A percentile compares a stretch with the other conserved stretches of the same genome.
Evolutionary conservation across 2,329 filamentous ascomycete species (phyloP).

Genomic region (Microcyclosporella mali): DNA sequence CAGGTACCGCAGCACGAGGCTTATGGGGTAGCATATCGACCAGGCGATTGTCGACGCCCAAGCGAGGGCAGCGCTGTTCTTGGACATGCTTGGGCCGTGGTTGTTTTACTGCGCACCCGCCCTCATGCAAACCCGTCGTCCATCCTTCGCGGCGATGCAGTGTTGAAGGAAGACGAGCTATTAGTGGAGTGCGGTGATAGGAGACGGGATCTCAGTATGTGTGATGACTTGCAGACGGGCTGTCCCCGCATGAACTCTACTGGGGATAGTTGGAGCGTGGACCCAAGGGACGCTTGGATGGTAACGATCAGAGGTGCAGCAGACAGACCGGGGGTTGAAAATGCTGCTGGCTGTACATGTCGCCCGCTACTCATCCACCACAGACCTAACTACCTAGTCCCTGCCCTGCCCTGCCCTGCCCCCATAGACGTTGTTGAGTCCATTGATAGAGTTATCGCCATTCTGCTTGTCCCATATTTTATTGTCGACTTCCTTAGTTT

Average conservation of each 20-base stretch:
- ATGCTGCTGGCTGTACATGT: too few species aligned
- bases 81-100: slow-evolving; percentile 1
- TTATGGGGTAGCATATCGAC: slow-evolving; percentile 36
- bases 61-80: slow-evolving; percentile 13
- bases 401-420: too few species aligned
- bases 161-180: not conserved
- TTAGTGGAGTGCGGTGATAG: not conserved
- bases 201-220: not conserved
- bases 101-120: not conserved
- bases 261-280: not conserved
- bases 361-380: too few species aligned
- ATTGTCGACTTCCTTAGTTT: too few species aligned
- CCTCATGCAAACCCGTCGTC: not conserved
- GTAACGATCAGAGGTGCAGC: too few species aligned
- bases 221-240: slow-evolving; percentile 4
- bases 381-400: too few species aligned
- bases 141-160: not conserved
- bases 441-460: too few species aligned
- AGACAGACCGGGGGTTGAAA: too few species aligned
- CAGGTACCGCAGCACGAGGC: slow-evolving; percentile 35
- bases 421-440: too few species aligned
- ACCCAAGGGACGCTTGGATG: not conserved
- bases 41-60: slow-evolving; percentile 19
- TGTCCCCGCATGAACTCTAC: too few species aligned
- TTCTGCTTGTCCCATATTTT: too few species aligned